Evolutionary conservation across 2,329 filamentous ascomycete genomes (phyloP).

Genomic region (Colletotrichum sp.): DNA sequence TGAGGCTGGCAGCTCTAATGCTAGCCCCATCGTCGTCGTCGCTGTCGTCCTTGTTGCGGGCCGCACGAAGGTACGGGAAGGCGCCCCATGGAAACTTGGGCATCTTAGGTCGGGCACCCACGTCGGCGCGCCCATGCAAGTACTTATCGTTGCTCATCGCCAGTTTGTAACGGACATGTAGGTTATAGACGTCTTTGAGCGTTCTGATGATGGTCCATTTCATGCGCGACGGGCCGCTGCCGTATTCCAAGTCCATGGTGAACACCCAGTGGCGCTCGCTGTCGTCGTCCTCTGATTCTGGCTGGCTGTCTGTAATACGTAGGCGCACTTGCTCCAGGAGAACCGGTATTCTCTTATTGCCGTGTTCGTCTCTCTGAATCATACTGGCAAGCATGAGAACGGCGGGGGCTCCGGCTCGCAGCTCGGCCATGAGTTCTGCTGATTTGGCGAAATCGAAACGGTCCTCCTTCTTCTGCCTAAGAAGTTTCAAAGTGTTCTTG

Average conservation of each 20-base stretch:
- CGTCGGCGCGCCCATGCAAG: conserved; percentile 69
- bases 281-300: conserved; percentile 64
- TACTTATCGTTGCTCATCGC: conserved; percentile 85
- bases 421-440: conserved; percentile 92
- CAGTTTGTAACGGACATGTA: conserved; percentile 93
- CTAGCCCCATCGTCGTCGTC: conserved; percentile 60
- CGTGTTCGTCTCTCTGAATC: conserved; percentile 96
- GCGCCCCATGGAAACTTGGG: conserved; percentile 89
- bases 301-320: conserved; percentile 79
- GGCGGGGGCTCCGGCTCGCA: conserved; percentile 90
- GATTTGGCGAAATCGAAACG: conserved; percentile 94
- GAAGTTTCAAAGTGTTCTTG: conserved; percentile 83
- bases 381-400: conserved; percentile 95
- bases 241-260: conserved; percentile 93
- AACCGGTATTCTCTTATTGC: conserved; percentile 92
- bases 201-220: conserved; percentile 92
- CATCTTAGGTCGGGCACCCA: conserved; percentile 75
- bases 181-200: conserved; percentile 86
- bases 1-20: conserved; percentile 34
- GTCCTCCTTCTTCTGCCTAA: conserved; percentile 84
- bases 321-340: conserved; percentile 94
- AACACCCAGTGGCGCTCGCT: conserved; percentile 82
- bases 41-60: conserved; percentile 81
- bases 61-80: conserved; percentile 86
- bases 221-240: conserved; percentile 94